A percentile compares a stretch with the other conserved stretches of the same genome.
These are phyloP conservation scores for Oidiodendron maius DNA, from an alignment of 495 filamentous ascomycete genomes.

Conservation along the genomic window DNA sequence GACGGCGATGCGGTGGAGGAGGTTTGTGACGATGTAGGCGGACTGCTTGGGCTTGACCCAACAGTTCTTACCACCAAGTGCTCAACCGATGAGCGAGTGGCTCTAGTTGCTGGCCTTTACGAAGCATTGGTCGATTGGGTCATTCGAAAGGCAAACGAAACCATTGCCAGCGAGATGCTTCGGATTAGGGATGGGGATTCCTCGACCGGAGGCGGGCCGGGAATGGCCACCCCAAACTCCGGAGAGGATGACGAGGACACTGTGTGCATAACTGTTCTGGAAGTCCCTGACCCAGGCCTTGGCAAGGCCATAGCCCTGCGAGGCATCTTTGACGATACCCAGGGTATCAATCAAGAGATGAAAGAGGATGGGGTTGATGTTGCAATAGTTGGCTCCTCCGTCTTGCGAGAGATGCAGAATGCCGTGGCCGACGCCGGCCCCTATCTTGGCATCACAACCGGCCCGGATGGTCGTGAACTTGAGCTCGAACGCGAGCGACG, in stretches of 20 bases:
- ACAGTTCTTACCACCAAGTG: conserved; percentile 75
- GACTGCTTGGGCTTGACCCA: conserved; percentile 78
- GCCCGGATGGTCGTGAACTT: conserved; percentile 58
- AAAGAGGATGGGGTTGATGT: conserved; percentile 84
- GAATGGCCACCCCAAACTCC: conserved; percentile 51
- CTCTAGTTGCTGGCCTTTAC: conserved; percentile 80
- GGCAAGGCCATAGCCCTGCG: conserved; percentile 82
- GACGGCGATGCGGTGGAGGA: conserved; percentile 83
- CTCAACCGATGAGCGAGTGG: conserved; percentile 74
- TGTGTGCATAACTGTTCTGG: conserved; percentile 81
- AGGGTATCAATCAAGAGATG: conserved; percentile 97
- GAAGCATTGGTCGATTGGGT: conserved; percentile 96
- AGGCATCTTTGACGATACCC: conserved; percentile 81
- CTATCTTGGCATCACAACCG: conserved; percentile 71
- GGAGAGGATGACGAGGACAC: conserved; percentile 71
- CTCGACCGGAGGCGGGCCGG: conserved; percentile 45
- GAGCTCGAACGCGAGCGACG: conserved; percentile 75
- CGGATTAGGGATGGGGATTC: conserved; percentile 54
- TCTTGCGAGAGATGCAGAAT: conserved; percentile 76
- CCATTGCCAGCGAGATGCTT: conserved; percentile 71
- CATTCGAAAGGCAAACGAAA: conserved; percentile 80
- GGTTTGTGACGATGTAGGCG: conserved; percentile 84
- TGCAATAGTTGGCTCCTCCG: conserved; percentile 61
- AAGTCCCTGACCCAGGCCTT: conserved; percentile 72
- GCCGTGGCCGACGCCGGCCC: conserved; percentile 73